A percentile compares a stretch with the other conserved stretches of the same genome.
Evolutionary conservation across 768 basidiomycete genomes (phyloP).

Genomic region (Cyathus striatus): DNA sequence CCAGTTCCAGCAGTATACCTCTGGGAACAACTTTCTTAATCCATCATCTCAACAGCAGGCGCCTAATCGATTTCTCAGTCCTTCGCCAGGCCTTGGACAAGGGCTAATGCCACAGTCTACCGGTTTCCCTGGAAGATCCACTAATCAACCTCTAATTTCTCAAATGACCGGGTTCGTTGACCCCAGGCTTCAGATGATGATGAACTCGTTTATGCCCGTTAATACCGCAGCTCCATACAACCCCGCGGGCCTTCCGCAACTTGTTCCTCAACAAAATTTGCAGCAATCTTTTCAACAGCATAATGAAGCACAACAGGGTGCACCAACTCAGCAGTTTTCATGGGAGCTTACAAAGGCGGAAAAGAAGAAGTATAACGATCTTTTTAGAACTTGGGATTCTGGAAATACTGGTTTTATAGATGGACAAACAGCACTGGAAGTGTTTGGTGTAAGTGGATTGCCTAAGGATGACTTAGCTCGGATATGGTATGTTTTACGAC

Average conservation of each 20-base stretch:
- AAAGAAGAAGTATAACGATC: constrained; percentile 94
- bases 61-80: constrained; percentile 48
- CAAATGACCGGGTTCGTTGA: constrained; percentile 81
- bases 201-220: constrained; percentile 86
- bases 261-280: constrained; percentile 62
- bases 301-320: constrained; percentile 69
- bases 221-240: constrained; percentile 57
- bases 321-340: constrained; percentile 61
- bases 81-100: too few relatives aligned
- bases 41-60: constrained; percentile 34
- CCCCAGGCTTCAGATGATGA: constrained; percentile 85
- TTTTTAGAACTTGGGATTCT: constrained; percentile 96
- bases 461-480: constrained; percentile 86
- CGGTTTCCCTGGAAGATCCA: constrained; percentile 40
- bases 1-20: constrained; percentile 53
- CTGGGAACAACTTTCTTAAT: constrained; percentile 31
- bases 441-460: constrained; percentile 91
- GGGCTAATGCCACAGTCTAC: constrained; percentile 49
- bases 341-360: constrained; percentile 88
- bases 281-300: constrained; percentile 88
- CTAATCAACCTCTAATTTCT: constrained; percentile 46
- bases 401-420: constrained; percentile 78
- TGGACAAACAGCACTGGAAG: constrained; percentile 81
- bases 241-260: constrained; percentile 58
- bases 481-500: constrained; percentile 63